Evolutionary conservation across 345 rosid genomes (phyloP), one percentile per base, ranked within the genome.

Genomic region (Gossypium arboreum): DNA sequence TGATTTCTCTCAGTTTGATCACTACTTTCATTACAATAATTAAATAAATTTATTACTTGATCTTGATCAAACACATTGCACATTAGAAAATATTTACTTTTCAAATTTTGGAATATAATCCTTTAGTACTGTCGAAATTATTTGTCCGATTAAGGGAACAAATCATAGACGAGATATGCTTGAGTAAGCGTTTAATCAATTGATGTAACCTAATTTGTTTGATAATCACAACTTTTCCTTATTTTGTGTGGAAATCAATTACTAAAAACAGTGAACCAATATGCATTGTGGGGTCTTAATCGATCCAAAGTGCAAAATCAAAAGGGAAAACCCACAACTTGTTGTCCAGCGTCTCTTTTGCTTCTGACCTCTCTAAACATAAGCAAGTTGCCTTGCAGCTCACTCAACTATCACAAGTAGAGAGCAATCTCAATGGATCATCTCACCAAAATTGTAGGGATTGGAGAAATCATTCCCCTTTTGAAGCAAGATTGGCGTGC

Each of bases 281-380:
- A 39, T n/a, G 48, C 51, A 9, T 8, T 10, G 51, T 65, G 51
- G 51, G 51, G 51, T 65, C 51, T 10, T 43, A 41, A 9, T 50
- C 16, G 54, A 4, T 41, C 50, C 68, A 17, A 41, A 12, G 29
- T 65, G 70, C 9, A 18, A 44, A n/a, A 18, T 24, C 51, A 3
- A 18, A 65, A 43, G 27, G 12, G 70, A 65, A 65, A 65, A 65
- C 29, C 52, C 29, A 64, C 51, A n/a, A n/a, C 51, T 63, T 63
- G 1, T 39, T 63, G 24, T 63, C 68, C 25, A n/a, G 11, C 16
- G 69, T 64, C 51, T 64, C 15, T 43, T 15, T 65, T 11, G 27
- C 51, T 65, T 18, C 16, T 65, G 2, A 18, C 25, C 69, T 18
- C 51, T 12, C 66, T 62, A n/a, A 64, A 10, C 69, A 2, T 41